Evolutionary conservation across 208 protist genomes (phyloP).

Genomic region (Crithidia expoeki): DNA sequence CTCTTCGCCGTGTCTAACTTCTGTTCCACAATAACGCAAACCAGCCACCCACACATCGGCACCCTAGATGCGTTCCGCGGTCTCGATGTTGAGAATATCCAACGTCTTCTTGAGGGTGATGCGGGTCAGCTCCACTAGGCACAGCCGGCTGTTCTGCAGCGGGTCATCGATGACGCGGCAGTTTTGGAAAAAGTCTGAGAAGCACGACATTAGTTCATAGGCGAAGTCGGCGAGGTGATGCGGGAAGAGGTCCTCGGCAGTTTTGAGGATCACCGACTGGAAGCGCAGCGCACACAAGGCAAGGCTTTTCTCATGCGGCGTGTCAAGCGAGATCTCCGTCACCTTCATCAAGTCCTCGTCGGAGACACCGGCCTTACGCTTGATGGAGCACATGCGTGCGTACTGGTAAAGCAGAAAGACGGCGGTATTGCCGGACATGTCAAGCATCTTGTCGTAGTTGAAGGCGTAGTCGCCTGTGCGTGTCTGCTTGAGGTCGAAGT

Average conservation of each 20-base stretch:
- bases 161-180: constrained; percentile 88
- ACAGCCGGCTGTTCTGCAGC: constrained; percentile 86
- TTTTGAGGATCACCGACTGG: constrained; percentile 87
- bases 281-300: constrained; percentile 88
- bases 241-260: constrained; percentile 90
- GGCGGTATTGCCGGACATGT: constrained; percentile 96
- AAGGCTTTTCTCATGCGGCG: constrained; percentile 85
- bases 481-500: constrained; percentile 96
- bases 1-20: too few species aligned
- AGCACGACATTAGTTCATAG: constrained; percentile 93
- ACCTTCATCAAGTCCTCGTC: constrained; percentile 62
- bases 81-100: constrained; percentile 94
- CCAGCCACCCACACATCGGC: background rate
- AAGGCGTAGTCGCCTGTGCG: constrained; percentile 96
- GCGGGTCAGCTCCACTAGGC: constrained; percentile 91
- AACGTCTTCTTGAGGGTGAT: constrained; percentile 91
- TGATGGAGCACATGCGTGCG: constrained; percentile 95
- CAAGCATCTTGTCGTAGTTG: constrained; percentile 96
- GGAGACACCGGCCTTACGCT: constrained; percentile 83
- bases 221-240: constrained; percentile 96
- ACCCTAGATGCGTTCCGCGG: constrained; percentile 76
- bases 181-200: constrained; percentile 96
- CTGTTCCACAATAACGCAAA: too few species aligned
- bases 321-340: constrained; percentile 72
- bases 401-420: constrained; percentile 98